phyloP scores from a whole-genome alignment of 352 stramenopile genomes.

The Pythium aquatile region DNA sequence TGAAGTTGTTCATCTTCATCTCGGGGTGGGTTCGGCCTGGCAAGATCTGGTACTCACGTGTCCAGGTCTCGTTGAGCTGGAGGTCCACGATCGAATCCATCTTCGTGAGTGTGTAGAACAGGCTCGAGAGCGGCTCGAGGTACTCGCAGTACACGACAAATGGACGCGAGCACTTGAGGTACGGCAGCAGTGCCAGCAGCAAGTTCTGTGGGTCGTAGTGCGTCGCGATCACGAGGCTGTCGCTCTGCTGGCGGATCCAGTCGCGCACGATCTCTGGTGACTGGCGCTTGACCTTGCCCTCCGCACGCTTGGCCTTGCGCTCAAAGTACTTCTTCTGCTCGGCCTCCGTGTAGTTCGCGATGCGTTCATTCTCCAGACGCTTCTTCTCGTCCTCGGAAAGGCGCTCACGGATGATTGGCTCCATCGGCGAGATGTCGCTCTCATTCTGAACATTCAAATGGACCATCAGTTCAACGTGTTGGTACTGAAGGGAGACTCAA shows the following conservation, averaged over 20 bases:
- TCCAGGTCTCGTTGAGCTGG: constrained; percentile 95
- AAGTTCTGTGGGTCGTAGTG: constrained; percentile 89
- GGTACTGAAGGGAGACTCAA: too few species aligned
- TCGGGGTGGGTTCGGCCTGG: constrained; percentile 93
- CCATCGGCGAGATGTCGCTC: constrained; percentile 45
- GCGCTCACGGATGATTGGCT: constrained; percentile 48
- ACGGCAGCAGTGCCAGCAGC: constrained; percentile 88
- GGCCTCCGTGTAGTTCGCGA: constrained; percentile 79
- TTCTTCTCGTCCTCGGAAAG: constrained; percentile 61
- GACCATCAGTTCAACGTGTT: too few species aligned
- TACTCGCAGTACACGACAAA: constrained; percentile 97
- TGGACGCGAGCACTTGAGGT: constrained; percentile 87
- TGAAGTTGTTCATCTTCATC: constrained; percentile 97
- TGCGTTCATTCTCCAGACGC: constrained; percentile 65
- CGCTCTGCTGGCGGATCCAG: constrained; percentile 68
- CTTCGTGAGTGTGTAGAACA: constrained; percentile 88
- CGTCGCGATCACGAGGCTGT: constrained; percentile 89
- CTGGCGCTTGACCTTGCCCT: constrained; percentile 80
- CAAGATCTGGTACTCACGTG: constrained; percentile 93
- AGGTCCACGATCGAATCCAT: constrained; percentile 92
- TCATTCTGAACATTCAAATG: constrained; percentile 33
- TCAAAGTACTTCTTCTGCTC: constrained; percentile 78
- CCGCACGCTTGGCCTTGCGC: constrained; percentile 66
- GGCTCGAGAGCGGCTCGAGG: constrained; percentile 89
- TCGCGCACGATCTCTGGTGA: constrained; percentile 63